Evolutionary conservation across 306 rosid species (phyloP).

Genomic region (Malus asiatica): DNA sequence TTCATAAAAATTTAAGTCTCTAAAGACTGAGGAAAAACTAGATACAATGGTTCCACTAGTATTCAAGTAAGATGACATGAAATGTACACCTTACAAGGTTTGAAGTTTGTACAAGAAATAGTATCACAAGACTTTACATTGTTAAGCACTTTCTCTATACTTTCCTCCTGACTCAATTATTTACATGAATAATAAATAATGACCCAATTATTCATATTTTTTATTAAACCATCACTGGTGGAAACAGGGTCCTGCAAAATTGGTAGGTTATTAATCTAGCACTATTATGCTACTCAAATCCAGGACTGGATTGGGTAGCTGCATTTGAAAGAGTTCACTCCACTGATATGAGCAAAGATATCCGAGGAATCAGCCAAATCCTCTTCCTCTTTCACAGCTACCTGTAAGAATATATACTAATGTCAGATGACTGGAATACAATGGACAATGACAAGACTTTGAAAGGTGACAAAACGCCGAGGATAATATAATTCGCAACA

Average conservation of each 20-base stretch:
- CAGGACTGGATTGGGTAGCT: conserved; percentile 82
- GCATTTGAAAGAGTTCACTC: conserved; percentile 98
- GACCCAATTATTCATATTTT: conserved; percentile 49
- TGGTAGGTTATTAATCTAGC: conserved; percentile 35
- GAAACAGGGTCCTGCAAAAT: conserved; percentile 54
- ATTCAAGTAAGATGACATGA: not conserved
- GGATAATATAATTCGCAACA: conserved; percentile 9
- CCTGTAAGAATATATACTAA: conserved; percentile 34
- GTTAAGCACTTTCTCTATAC: conserved; percentile 17
- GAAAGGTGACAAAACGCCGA: conserved; percentile 5
- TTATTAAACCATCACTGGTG: conserved; percentile 35
- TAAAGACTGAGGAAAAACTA: not conserved
- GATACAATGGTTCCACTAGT: not conserved
- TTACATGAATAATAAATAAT: conserved; percentile 22
- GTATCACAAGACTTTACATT: not conserved
- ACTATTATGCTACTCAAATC: conserved; percentile 41
- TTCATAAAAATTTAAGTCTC: not conserved
- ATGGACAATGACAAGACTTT: not conserved
- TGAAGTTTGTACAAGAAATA: not conserved
- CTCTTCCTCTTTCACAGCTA: conserved; percentile 85
- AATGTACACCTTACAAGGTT: not conserved
- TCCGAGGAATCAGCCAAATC: conserved; percentile 95
- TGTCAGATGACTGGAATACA: not conserved
- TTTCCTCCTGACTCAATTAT: conserved; percentile 41
- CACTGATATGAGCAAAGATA: conserved; percentile 91